Conservation (phyloP, 306 rosid species). For the Mimosa bimucronata region DNA sequence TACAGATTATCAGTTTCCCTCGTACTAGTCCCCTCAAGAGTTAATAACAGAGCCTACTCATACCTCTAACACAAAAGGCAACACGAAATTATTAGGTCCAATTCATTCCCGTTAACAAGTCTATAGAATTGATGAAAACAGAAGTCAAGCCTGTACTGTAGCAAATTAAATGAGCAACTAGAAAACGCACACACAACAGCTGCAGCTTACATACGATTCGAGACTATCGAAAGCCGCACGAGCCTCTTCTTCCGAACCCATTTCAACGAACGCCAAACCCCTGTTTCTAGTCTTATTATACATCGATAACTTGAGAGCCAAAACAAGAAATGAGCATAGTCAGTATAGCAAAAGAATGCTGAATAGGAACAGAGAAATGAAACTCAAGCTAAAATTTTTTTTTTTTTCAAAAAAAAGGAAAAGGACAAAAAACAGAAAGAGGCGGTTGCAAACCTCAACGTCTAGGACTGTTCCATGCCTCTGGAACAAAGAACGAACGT, state of each 20-base stretch:
- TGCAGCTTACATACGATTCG: conserved; percentile 74
- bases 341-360: conserved; percentile 24
- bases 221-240: conserved; percentile 65
- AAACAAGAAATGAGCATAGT: conserved; percentile 35
- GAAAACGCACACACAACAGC: background rate
- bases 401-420: background rate
- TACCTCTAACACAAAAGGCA: background rate
- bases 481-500: conserved; percentile 75
- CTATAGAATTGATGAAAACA: background rate
- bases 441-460: conserved; percentile 64
- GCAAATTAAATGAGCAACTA: conserved; percentile 1
- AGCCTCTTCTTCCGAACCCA: conserved; percentile 91
- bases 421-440: background rate
- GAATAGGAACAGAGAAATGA: conserved; percentile 8
- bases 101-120: background rate
- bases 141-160: background rate
- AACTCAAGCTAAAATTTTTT: background rate
- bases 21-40: background rate
- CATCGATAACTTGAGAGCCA: conserved; percentile 69
- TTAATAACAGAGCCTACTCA: background rate
- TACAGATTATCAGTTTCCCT: background rate
- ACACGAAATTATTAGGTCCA: conserved; percentile 15
- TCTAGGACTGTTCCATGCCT: conserved; percentile 73
- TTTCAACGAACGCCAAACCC: conserved; percentile 95
- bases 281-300: conserved; percentile 72